These are phyloP conservation scores for Truncatella angustata DNA, from an alignment of 2,329 filamentous ascomycete species.

Conservation along the genomic window DNA sequence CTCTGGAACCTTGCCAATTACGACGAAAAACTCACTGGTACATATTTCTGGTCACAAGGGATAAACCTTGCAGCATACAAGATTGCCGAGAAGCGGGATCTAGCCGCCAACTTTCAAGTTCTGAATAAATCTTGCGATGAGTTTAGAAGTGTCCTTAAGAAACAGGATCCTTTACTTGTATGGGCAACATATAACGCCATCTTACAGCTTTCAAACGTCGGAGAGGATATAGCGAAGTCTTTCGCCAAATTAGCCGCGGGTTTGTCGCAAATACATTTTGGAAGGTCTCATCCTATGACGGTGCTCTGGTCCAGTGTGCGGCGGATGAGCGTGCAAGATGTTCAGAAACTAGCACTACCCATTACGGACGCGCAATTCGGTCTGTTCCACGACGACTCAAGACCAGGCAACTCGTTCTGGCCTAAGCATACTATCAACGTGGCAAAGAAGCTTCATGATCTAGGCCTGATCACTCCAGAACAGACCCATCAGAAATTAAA, in stretches of 20 bases:
- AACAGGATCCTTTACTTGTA: not conserved
- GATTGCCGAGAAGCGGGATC: not conserved
- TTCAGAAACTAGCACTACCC: not conserved
- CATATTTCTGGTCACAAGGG: not conserved
- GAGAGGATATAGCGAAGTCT: constrained; percentile 1
- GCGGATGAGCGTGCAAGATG: not conserved
- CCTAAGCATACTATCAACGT: not conserved
- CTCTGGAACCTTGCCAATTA: not conserved
- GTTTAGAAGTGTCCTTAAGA: not conserved
- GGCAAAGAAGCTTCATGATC: not conserved
- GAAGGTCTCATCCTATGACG: not conserved
- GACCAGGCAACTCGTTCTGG: not conserved
- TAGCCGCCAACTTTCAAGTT: constrained; percentile 2
- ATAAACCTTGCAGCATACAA: not conserved
- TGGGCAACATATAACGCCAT: not conserved
- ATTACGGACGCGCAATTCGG: constrained; percentile 5
- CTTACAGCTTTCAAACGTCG: not conserved
- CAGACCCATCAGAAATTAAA: not conserved
- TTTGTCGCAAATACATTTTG: not conserved
- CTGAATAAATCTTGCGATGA: constrained; percentile 5
- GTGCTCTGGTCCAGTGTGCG: not conserved
- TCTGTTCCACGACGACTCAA: not conserved
- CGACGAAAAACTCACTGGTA: not conserved
- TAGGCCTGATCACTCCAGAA: not conserved
- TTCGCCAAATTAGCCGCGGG: not conserved